phyloP scores from a whole-genome alignment of 169 alveolate species.

The Theileria orientalis region DNA sequence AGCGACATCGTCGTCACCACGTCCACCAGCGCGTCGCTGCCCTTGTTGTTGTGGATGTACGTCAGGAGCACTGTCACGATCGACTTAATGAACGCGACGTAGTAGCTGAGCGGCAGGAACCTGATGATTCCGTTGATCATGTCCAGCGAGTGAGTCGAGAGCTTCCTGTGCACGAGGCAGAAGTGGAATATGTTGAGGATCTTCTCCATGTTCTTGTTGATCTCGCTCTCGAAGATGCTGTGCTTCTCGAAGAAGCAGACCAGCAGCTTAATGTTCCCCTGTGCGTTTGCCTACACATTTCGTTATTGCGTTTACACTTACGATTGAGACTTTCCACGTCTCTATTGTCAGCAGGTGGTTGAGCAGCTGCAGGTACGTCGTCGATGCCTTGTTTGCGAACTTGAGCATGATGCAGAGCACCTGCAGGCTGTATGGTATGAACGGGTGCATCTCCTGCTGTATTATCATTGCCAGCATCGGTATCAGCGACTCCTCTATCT shows the following conservation, averaged over 20 bases:
- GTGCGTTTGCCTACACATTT: constrained; percentile 61
- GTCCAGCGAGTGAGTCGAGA: constrained; percentile 76
- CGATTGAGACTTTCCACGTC: constrained; percentile 67
- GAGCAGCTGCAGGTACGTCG: constrained; percentile 65
- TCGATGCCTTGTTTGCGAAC: constrained; percentile 48
- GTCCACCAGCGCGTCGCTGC: constrained; percentile 21
- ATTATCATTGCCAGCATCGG: constrained; percentile 73
- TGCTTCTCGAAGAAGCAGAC: constrained; percentile 74
- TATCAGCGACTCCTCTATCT: constrained; percentile 63
- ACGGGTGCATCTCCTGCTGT: constrained; percentile 74
- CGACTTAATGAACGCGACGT: constrained; percentile 70
- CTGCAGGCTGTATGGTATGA: constrained; percentile 79
- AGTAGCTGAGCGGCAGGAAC: constrained; percentile 71
- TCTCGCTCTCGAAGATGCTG: constrained; percentile 68
- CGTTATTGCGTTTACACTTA: neutral
- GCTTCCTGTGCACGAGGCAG: constrained; percentile 78
- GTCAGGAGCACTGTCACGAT: constrained; percentile 75
- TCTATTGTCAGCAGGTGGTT: constrained; percentile 60
- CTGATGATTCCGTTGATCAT: constrained; percentile 73
- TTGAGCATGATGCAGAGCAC: constrained; percentile 43
- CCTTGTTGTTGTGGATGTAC: constrained; percentile 68
- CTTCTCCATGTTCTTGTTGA: constrained; percentile 70
- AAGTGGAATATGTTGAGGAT: constrained; percentile 78
- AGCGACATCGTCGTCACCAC: constrained; percentile 54
- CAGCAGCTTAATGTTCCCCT: constrained; percentile 77